Conservation (phyloP, 495 filamentous ascomycete genomes). For the Trichoderma virens region DNA sequence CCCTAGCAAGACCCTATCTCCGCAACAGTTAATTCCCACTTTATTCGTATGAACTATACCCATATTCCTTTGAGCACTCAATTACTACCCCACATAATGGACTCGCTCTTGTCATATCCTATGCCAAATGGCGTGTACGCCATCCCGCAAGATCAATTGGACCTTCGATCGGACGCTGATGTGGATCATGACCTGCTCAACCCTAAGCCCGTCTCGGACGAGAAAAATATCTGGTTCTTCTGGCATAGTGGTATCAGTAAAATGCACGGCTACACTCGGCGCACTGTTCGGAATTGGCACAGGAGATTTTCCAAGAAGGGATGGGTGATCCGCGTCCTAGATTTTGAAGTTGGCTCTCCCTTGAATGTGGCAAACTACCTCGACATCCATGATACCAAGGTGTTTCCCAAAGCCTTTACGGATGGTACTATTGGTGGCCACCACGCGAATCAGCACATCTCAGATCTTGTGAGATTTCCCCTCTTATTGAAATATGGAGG, state of each 20-base stretch:
- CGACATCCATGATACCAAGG: constrained; percentile 30
- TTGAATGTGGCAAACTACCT: constrained; percentile 42
- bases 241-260: constrained; percentile 41
- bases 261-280: constrained; percentile 45
- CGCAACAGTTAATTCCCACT: no score
- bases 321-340: constrained; percentile 46
- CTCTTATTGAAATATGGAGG: constrained; percentile 48
- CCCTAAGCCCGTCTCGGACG: constrained; percentile 28
- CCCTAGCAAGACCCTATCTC: no score
- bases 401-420: constrained; percentile 42
- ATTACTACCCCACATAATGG: background rate
- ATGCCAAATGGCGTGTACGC: constrained; percentile 25
- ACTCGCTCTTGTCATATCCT: constrained; percentile 16
- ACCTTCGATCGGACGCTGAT: constrained; percentile 38
- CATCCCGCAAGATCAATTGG: constrained; percentile 28
- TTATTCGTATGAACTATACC: no score
- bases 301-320: constrained; percentile 41
- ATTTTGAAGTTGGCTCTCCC: constrained; percentile 33
- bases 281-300: constrained; percentile 50
- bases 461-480: constrained; percentile 49
- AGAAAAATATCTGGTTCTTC: constrained; percentile 53
- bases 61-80: no score
- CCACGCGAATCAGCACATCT: constrained; percentile 45
- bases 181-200: constrained; percentile 37
- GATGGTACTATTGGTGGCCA: constrained; percentile 38